Evolutionary conservation across 768 basidiomycete species (phyloP), one percentile per base, ranked within the genome.

Genomic region (Rhodocollybia butyracea): DNA sequence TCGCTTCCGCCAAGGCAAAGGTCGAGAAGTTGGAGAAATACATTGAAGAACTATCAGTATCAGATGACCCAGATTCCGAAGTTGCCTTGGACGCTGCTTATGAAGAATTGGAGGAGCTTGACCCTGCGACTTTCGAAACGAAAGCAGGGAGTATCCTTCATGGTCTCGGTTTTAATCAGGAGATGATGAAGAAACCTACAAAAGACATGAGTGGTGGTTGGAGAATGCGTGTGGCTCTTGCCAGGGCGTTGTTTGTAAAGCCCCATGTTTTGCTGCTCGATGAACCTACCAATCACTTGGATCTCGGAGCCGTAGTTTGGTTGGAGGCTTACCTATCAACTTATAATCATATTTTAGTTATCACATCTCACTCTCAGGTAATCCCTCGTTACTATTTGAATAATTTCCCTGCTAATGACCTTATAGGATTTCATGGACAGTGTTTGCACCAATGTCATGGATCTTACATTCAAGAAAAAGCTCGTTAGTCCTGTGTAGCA

Each of bases 141-240:
- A 98, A 98, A 73, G 96, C 97, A 1, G 90, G 89, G 51, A 90
- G 90, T 61, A 96, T 99, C 63, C 82, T 98, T n/a, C 91, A 96
- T 64, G 97, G 96, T 84, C 84, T 99, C 36, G 96, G 96, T 15
- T 99, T 99, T 76, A 78, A 80, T 46, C 82, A 81, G 63, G 68
- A 76, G 52, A 98, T 98, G 96, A 97, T 98, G 95, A 82, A 82
- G 70, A 91, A 88, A 71, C 89, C 94, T 3, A 99, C 96, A 29
- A 96, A 93, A 74, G 96, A 99, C 69, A 99, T 99, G 96, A 88
- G 85, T 65, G 96, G 96, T 82, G 96, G 96, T 64, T 99, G 96
- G 96, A 83, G 96, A 50, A 99, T 99, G 96, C 86, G 96, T 69
- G 96, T 99, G 53, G 90, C 96, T 13, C 88, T 99, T 36, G 96